Base-by-base conservation (phyloP, 2,329 filamentous ascomycete genomes). In the Exophiala lecanii-corni region DNA sequence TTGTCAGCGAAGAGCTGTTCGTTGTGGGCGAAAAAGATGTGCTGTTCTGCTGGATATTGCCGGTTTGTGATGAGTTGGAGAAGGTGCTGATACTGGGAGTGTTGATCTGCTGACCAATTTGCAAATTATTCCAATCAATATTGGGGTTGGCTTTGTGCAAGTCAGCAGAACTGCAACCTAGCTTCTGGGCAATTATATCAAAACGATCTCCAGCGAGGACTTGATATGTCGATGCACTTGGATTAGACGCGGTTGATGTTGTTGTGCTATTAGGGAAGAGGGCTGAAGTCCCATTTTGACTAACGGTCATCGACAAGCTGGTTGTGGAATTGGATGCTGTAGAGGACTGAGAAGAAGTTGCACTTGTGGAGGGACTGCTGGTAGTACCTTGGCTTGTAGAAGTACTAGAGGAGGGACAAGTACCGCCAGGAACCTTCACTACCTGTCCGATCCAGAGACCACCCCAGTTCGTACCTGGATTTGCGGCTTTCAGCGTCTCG, bases 391-490 rank as follows among this genome's bases (percentile, higher is more conserved):
- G 10, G 9, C 20, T 19, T n/a, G 47, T 33, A 21, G 40, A 35
- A n/a, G 38, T 28, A 28, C 18, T 49, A 30, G 48, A 48, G 18
- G 41, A 39, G 20, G 41, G 7, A 33, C 50, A 51, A 9, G 37
- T 38, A 2, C 43, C 50, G 9, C 49, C 44, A 5, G 53, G 53
- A 9, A 55, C 42, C 4, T 36, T 41, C 15, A 55, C 41, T 4
- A 26, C 23, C 37, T 55, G 46, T 12, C 51, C 51, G 9, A 52
- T 30, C 10, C 47, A 26, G 15, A 55, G 35, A 17, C 39, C 34
- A 39, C 54, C 45, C 51, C 51, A 55, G 36, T 55, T 43, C 12
- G 12, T 12, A 10, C 41, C 45, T 5, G 50, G 48, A 39, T 55
- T 55, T 18, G 34, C 49, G 15, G 30, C 25, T 31, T 46, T 37